These are phyloP conservation scores for Didymella pomorum DNA, from an alignment of 2,329 filamentous ascomycete species.

Conservation along the genomic window DNA sequence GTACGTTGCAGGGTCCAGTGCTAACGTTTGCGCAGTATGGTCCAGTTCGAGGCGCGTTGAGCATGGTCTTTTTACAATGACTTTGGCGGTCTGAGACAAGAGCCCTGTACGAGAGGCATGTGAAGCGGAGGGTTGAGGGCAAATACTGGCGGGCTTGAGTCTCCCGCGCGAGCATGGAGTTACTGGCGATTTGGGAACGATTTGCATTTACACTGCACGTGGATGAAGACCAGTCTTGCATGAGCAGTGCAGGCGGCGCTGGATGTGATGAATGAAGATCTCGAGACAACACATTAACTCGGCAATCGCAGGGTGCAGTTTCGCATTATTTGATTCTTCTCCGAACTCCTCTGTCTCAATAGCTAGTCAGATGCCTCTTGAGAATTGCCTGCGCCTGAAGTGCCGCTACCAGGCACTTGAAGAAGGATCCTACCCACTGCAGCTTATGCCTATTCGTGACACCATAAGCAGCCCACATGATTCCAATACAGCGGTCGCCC, in stretches of 20 bases:
- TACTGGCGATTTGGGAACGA: constrained; percentile 9
- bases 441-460: constrained; percentile 6
- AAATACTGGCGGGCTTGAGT: neutral
- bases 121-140: neutral
- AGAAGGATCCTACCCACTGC: constrained; percentile 1
- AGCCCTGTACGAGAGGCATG: neutral
- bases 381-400: constrained; percentile 1
- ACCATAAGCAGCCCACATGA: constrained; percentile 9
- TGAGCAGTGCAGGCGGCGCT: neutral
- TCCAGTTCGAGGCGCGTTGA: constrained; percentile 94
- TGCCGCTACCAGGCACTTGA: constrained; percentile 1
- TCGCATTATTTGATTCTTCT: constrained; percentile 15
- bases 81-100: neutral
- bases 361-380: constrained; percentile 9
- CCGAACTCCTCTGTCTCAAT: constrained; percentile 12
- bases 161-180: constrained; percentile 15
- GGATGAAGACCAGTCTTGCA: neutral
- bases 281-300: neutral
- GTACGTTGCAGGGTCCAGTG: neutral
- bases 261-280: neutral
- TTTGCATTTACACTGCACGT: neutral
- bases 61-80: neutral
- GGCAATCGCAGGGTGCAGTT: constrained; percentile 7
- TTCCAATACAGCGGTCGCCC: constrained; percentile 2
- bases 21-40: constrained; percentile 69